Evolutionary conservation across 768 basidiomycete genomes (phyloP), one percentile per base, ranked within the genome.

Genomic region (Phanerochaete carnosa): DNA sequence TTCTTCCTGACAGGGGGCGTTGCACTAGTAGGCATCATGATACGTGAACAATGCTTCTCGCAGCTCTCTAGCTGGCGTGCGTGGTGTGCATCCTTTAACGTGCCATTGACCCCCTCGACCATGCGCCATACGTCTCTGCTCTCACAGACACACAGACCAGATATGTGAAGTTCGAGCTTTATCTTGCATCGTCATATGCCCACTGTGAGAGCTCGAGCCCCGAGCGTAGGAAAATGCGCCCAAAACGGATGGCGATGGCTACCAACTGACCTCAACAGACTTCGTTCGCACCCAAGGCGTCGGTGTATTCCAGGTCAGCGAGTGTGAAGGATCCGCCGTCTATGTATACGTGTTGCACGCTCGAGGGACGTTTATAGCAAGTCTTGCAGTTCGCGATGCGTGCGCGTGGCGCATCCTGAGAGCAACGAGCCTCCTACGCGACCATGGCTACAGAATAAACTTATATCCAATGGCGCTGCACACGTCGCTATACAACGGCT

Each of bases 381-480:
- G 63, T 64, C 60, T 64, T 47, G 63, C 63, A 64, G 63, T 64
- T 64, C 56, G 51, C 45, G 19, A 33, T 60, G 51, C 55, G 54
- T 59, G 63, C 29, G 30, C 29, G 63, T 62, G 63, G 60, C 54
- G 57, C 57, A 35, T 43, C 59, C 55, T 61, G 60, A 64, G 63
- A 64, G 63, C 26, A 49, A 39, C 12, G 4, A 35, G 23, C 59
- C 35, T 25, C n/a, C 43, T 33, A 28, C 59, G 50, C 29, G 26
- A 28, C 26, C 57, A 45, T 62, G 56, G 55, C 57, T 33, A 62
- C 57, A 15, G 30, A n/a, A 35, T 29, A 30, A 37, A 32, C 60
- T 32, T 53, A 51, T 30, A 26, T 45, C 35, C 46, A 22, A 52
- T 56, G 50, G 39, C 57, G 55, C 54, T 61, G 60, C 60, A 47